These are phyloP conservation scores for Amylostereum areolatum DNA, from an alignment of 1,284 basidiomycete species.

Conservation along the genomic window DNA sequence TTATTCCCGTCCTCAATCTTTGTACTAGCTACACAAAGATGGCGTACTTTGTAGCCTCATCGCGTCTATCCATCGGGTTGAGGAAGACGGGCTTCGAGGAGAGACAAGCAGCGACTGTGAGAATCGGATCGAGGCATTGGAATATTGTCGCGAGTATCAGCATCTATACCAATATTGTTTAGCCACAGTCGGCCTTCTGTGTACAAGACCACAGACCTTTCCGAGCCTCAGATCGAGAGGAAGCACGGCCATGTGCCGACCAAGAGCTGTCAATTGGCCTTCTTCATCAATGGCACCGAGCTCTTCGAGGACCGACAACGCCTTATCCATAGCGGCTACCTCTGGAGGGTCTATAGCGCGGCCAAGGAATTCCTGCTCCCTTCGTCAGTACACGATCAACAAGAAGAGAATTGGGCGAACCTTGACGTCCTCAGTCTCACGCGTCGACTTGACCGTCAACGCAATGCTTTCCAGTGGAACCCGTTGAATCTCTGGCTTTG, in stretches of 20 bases:
- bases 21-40: constrained; percentile 22
- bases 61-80: constrained; percentile 77
- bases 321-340: constrained; percentile 71
- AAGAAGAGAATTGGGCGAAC: constrained; percentile 29
- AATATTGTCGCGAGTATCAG: constrained; percentile 80
- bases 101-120: constrained; percentile 80
- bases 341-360: constrained; percentile 85
- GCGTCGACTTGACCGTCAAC: constrained; percentile 79
- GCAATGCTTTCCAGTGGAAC: constrained; percentile 84
- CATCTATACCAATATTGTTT: constrained; percentile 45
- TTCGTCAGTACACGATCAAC: constrained; percentile 18
- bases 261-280: constrained; percentile 74
- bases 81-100: constrained; percentile 86
- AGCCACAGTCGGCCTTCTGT: not conserved
- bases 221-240: constrained; percentile 88
- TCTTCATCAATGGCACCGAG: constrained; percentile 71
- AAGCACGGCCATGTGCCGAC: constrained; percentile 78
- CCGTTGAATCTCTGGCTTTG: constrained; percentile 86
- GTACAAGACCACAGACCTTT: constrained; percentile 50
- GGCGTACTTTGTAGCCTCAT: constrained; percentile 64
- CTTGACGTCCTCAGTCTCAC: constrained; percentile 77
- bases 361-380: constrained; percentile 43
- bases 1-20: not conserved
- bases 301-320: constrained; percentile 71
- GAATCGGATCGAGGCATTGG: constrained; percentile 68